These are phyloP conservation scores for Kuraishia molischiana DNA, from an alignment of 805 yeast species.

Conservation along the genomic window DNA sequence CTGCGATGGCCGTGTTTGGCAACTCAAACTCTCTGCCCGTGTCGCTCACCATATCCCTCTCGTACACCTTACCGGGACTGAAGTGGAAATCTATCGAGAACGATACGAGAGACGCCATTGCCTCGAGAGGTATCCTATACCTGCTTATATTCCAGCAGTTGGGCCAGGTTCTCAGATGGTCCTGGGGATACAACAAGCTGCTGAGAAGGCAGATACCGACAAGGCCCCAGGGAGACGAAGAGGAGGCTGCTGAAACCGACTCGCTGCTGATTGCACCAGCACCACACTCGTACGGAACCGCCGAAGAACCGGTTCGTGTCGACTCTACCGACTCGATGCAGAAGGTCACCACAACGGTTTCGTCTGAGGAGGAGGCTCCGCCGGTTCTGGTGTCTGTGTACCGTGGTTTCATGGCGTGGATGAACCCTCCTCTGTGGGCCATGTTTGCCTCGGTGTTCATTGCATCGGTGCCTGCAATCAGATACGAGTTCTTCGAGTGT, in stretches of 20 bases:
- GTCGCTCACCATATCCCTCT: conserved; percentile 71
- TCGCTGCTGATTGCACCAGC: neutral
- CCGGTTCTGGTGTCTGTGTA: neutral
- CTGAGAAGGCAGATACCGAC: conserved; percentile 40
- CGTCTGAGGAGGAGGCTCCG: neutral
- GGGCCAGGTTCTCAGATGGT: conserved; percentile 78
- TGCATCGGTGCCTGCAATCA: conserved; percentile 55
- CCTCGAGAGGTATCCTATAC: conserved; percentile 70
- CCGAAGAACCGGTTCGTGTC: neutral
- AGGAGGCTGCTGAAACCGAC: neutral
- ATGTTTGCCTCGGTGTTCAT: conserved; percentile 61
- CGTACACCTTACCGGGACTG: conserved; percentile 66
- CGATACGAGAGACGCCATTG: conserved; percentile 61
- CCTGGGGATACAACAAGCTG: conserved; percentile 75
- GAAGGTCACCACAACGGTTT: neutral
- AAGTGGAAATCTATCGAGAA: conserved; percentile 66
- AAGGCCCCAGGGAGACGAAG: conserved; percentile 14
- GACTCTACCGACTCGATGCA: neutral
- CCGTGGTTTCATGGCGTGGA: conserved; percentile 25
- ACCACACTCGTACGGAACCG: neutral
- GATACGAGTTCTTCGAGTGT: conserved; percentile 44
- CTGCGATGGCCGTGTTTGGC: conserved; percentile 96
- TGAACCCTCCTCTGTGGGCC: conserved; percentile 82
- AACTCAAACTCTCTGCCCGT: conserved; percentile 94
- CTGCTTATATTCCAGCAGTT: conserved; percentile 71